phyloP scores from a whole-genome alignment of 164 flowering plant genomes.

The Aristolochia contorta region DNA sequence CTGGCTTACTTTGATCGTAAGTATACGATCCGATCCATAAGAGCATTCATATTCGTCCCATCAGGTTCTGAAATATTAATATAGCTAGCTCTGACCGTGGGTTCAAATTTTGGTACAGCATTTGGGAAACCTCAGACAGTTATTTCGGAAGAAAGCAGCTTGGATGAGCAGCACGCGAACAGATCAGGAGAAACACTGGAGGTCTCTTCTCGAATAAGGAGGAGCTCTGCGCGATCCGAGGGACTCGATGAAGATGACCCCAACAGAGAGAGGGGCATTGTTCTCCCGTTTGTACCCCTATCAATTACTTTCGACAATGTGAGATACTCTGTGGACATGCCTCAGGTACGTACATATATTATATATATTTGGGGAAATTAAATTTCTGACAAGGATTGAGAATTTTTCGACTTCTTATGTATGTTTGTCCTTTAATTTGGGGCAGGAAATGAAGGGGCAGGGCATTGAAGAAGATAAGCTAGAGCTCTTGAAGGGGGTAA shows the following conservation, averaged over 20 bases:
- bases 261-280: conserved; percentile 27
- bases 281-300: conserved; percentile 42
- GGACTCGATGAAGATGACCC: conserved; percentile 2
- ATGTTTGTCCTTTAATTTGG: too few species aligned
- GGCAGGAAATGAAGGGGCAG: conserved; percentile 51
- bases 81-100: conserved; percentile 18
- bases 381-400: too few species aligned
- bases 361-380: too few species aligned
- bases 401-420: too few species aligned
- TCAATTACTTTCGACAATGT: conserved; percentile 33
- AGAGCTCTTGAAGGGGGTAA: conserved; percentile 36
- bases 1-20: conserved; percentile 18
- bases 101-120: conserved; percentile 12
- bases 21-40: neutral
- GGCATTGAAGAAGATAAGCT: conserved; percentile 27
- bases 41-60: neutral
- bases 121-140: conserved; percentile 3
- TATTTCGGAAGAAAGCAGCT: conserved; percentile 7
- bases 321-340: conserved; percentile 45
- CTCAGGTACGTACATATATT: conserved; percentile 19
- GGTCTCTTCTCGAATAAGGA: conserved; percentile 2
- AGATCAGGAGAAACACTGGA: conserved; percentile 2
- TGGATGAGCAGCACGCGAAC: conserved; percentile 9
- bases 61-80: neutral
- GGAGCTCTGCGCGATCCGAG: neutral